phyloP scores from a whole-genome alignment of 768 basidiomycete species.

The Boletellus emodensis region DNA sequence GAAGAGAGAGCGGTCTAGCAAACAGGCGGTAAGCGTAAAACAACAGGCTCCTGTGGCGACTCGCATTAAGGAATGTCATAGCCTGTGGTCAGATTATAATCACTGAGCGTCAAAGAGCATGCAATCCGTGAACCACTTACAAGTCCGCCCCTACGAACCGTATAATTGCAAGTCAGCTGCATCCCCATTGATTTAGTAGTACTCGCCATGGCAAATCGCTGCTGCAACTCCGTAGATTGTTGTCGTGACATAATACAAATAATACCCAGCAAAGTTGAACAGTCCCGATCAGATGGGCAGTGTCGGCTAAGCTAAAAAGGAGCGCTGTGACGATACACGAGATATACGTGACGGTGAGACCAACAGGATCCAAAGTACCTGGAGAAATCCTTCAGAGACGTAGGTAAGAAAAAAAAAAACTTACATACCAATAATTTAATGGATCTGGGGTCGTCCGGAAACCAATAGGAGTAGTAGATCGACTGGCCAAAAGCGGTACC shows the following conservation, averaged over 20 bases:
- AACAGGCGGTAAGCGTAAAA: not conserved
- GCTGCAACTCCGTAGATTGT: not conserved
- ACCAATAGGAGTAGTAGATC: slow-evolving; percentile 6
- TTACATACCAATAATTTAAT: slow-evolving; percentile 3
- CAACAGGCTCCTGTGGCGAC: not conserved
- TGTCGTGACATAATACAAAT: slow-evolving; percentile 3
- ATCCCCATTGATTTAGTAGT: too few relatives aligned
- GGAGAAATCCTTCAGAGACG: not conserved
- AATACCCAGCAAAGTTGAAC: slow-evolving; percentile 6
- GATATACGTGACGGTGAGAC: not conserved
- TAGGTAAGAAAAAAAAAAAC: not conserved
- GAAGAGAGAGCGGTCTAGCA: not conserved
- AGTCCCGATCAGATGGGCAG: slow-evolving; percentile 2
- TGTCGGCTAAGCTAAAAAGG: slow-evolving; percentile 3
- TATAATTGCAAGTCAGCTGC: not conserved
- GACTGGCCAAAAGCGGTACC: slow-evolving; percentile 8
- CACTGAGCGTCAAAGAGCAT: not conserved
- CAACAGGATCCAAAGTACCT: not conserved
- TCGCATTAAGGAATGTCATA: slow-evolving; percentile 2
- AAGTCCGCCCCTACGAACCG: slow-evolving; percentile 6
- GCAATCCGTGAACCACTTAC: not conserved
- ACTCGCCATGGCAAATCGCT: slow-evolving; percentile 5
- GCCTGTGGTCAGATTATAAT: not conserved
- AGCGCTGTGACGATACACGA: not conserved
- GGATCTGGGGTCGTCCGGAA: slow-evolving; percentile 1